Evolutionary conservation across 345 rosid species (phyloP).

Genomic region (Pseudoturritis turrita): DNA sequence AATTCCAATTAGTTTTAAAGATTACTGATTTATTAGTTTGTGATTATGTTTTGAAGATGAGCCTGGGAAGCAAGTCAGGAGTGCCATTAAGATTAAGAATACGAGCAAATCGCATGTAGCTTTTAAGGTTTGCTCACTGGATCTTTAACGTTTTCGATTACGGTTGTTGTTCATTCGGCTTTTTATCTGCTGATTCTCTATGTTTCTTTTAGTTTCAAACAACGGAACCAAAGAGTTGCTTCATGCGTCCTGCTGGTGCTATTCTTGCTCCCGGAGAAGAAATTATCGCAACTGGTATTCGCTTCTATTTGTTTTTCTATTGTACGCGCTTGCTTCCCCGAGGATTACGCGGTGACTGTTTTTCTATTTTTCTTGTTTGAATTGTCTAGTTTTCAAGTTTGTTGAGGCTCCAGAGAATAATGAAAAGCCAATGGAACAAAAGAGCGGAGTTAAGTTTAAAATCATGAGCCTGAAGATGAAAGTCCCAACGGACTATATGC

Average conservation of each 20-base stretch:
- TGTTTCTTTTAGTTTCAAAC: conserved; percentile 71
- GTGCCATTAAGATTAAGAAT: conserved; percentile 90
- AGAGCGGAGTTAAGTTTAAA: conserved; percentile 76
- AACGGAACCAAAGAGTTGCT: conserved; percentile 96
- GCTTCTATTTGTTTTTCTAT: neutral
- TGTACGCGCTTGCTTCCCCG: neutral
- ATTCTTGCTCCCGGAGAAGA: conserved; percentile 84
- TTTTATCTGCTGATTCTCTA: neutral
- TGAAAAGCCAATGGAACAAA: conserved; percentile 78
- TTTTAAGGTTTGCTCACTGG: conserved; percentile 57
- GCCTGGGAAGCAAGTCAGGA: conserved; percentile 94
- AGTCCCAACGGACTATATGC: conserved; percentile 68
- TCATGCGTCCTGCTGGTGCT: conserved; percentile 96
- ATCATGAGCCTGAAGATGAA: conserved; percentile 92
- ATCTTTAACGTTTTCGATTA: neutral
- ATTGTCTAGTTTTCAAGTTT: conserved; percentile 73
- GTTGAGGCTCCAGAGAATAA: conserved; percentile 89
- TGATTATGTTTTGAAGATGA: conserved; percentile 51
- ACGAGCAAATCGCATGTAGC: conserved; percentile 86
- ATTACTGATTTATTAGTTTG: neutral
- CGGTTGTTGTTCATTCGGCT: neutral
- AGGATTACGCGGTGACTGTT: conserved; percentile 1
- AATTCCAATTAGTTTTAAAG: neutral
- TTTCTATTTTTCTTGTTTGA: neutral
- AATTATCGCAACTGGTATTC: conserved; percentile 78